Conservation (phyloP, 2,329 filamentous ascomycete species). For the Fusarium vanettenii region DNA sequence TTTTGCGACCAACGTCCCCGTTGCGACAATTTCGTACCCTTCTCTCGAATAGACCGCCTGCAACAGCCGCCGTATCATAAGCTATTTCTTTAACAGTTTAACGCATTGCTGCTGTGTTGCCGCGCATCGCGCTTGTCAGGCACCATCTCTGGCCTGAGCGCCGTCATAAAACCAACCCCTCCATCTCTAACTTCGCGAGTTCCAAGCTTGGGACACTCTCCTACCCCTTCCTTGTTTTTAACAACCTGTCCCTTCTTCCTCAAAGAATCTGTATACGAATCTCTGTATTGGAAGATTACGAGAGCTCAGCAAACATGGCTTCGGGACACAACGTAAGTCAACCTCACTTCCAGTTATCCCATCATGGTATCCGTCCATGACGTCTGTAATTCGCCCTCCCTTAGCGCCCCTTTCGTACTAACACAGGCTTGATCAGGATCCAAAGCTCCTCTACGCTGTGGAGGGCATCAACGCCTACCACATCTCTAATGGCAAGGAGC, state of each 20-base stretch:
- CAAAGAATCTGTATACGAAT: not conserved
- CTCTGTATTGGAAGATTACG: not conserved
- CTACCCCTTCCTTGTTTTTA: conserved; percentile 3
- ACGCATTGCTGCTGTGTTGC: conserved; percentile 7
- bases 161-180: conserved; percentile 33
- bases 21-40: not conserved
- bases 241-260: not conserved
- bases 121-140: conserved; percentile 41
- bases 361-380: conserved; percentile 27
- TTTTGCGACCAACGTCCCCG: conserved; percentile 19
- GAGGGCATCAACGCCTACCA: conserved; percentile 92
- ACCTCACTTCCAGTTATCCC: not conserved
- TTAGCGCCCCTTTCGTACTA: conserved; percentile 13
- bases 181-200: conserved; percentile 34
- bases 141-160: conserved; percentile 16
- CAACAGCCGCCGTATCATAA: conserved; percentile 22
- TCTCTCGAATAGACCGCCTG: conserved; percentile 25
- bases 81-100: conserved; percentile 1
- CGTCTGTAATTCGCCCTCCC: conserved; percentile 1
- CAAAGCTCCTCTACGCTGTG: conserved; percentile 77
- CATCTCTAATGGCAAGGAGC: conserved; percentile 87
- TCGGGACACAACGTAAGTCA: conserved; percentile 48
- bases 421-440: conserved; percentile 56
- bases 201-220: conserved; percentile 29
- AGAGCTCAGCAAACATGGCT: conserved; percentile 39